Evolutionary conservation across 2,329 filamentous ascomycete species (phyloP).

Genomic region (Hymenoscyphus repandus): DNA sequence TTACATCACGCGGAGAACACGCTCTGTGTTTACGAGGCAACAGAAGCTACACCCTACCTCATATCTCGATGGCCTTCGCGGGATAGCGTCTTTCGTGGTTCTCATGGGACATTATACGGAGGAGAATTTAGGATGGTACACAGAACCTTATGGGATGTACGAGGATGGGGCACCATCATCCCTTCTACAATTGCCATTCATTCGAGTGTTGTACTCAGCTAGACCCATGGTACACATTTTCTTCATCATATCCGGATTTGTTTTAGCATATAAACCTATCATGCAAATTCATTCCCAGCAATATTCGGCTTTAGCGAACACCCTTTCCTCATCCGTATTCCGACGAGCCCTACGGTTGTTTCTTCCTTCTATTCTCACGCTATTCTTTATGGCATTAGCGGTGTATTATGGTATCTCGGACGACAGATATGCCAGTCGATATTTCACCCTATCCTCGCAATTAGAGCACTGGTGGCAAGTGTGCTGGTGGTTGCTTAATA

Average conservation of each 20-base stretch:
- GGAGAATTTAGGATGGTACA: conserved; percentile 37
- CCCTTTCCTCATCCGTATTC: conserved; percentile 42
- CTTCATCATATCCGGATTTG: conserved; percentile 47
- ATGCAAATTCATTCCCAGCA: conserved; percentile 37
- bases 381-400: conserved; percentile 39
- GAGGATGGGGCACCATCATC: conserved; percentile 32
- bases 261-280: conserved; percentile 41
- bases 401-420: conserved; percentile 42
- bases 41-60: conserved; percentile 32
- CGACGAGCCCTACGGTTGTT: conserved; percentile 43
- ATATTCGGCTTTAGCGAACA: conserved; percentile 33
- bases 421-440: conserved; percentile 37
- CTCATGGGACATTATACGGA: conserved; percentile 42
- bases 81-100: conserved; percentile 43
- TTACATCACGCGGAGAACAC: conserved; percentile 30
- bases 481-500: conserved; percentile 33
- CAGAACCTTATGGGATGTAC: conserved; percentile 29
- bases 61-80: conserved; percentile 46
- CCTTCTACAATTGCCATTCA: conserved; percentile 40
- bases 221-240: conserved; percentile 47
- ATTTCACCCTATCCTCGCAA: conserved; percentile 35
- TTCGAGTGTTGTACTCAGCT: conserved; percentile 40
- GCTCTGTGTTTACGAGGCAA: conserved; percentile 21
- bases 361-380: conserved; percentile 40
- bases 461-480: conserved; percentile 36